Evolutionary conservation across 768 basidiomycete species (phyloP), one percentile per base, ranked within the genome.

Genomic region (Tricholoma saponaceum): DNA sequence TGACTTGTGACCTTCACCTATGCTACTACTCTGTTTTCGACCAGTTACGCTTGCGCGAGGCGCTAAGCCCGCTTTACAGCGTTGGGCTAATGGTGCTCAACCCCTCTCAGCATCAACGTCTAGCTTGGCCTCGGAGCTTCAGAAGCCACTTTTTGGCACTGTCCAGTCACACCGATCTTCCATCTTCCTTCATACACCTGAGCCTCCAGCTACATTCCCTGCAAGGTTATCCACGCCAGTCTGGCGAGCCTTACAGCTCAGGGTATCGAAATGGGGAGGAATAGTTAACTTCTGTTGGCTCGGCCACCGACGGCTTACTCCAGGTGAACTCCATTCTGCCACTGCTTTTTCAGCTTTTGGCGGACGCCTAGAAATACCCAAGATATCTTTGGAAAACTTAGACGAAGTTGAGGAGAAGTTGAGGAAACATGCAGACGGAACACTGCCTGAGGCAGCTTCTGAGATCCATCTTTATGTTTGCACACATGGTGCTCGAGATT

Each of bases 401-500:
- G 79, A 82, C 6, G 73, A 78, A 12, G 76, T 84, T 2, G 79
- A 69, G 35, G 64, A 64, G 23, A 63, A 51, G 52, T 74, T 86
- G 49, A 64, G 60, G 33, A 64, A 60, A 12, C 76, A 75, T 58
- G 62, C 63, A 13, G 60, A 57, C 35, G 55, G 65, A 26, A 46
- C 61, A 58, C 32, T 57, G 18, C 46, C 39, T 25, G 20, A 56
- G 44, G 25, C 46, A 39, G 62, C 60, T 13, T 62, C 37, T 4
- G 57, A 72, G 33, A 65, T 76, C 4, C 72, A 79, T 20, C 59
- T 90, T 16, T 89, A 86, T 63, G 83, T 94, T 1, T 94, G 92
- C 67, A 92, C 90, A 4, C 92, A 94, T 66, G 84, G 82, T 4
- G 76, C 80, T 39, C 79, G 90, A 51, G 91, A 93, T 66, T 95